Evolutionary conservation across 352 stramenopile species (phyloP), one percentile per base, ranked within the genome.

Genomic region (Achlya hypogyna): DNA sequence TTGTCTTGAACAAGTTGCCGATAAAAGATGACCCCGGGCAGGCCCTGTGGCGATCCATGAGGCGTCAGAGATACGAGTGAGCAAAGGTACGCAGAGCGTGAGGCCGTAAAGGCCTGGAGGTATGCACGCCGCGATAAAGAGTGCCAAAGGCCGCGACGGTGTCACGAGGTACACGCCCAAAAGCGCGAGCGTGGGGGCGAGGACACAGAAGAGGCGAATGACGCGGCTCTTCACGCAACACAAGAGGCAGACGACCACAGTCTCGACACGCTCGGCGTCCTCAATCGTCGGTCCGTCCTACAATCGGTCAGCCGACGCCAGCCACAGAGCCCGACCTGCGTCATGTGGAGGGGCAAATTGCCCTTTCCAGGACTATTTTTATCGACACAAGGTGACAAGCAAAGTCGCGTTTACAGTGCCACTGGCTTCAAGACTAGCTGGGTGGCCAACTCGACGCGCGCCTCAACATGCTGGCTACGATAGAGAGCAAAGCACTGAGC

Each of bases 221-320:
- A 82, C 87, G 29, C 82, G 77, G 51, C 78, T 90, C 8, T 78
- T 76, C 0, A 90, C 59, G 69, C 84, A 90, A 67, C 78, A 92
- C 0, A 90, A 71, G 51, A 89, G 62, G 0, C 63, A 53, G 6
- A 65, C 35, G 14, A 65, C 34, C 3, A 23, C 18, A 14, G 47
- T 27, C 29, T 65, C 59, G 25, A 65, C 35, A 12, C 59, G 59
- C 35, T 65, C 59, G 14, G 47, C 59, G 32, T 65, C 49, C 25
- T 56, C 49, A 20, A 10, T n/a, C 31, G 49, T 56, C 25, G 49
- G 49, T 10, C 25, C 49, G 20, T 56, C 49, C 49, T 56, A 45
- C 38, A n/a, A n/a, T n/a, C n/a, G n/a, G n/a, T n/a, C n/a, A n/a
- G n/a, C n/a, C n/a, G n/a, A n/a, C n/a, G n/a, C n/a, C n/a, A n/a